Conservation (phyloP, 2,329 filamentous ascomycete species). For the Fusarium caatingaense region DNA sequence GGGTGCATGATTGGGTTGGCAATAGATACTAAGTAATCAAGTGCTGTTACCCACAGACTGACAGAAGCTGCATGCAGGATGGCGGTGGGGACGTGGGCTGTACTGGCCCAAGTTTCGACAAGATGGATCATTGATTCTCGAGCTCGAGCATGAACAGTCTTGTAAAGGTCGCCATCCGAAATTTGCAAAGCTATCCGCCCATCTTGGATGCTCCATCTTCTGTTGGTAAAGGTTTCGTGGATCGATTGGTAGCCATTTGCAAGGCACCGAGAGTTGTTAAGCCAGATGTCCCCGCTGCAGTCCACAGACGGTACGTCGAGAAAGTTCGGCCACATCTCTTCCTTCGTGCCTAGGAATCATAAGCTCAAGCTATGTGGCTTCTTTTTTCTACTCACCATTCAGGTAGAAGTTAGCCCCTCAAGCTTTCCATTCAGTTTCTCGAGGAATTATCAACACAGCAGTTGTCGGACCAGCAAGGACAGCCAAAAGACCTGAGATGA, state of each 20-base stretch:
- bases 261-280: not conserved
- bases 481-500: not conserved
- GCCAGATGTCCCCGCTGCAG: not conserved
- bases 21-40: not conserved
- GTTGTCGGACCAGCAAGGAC: not conserved
- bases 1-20: not conserved
- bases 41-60: not conserved
- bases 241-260: not conserved
- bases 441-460: not conserved
- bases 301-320: not conserved
- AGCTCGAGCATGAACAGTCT: not conserved
- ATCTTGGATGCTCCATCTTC: not conserved
- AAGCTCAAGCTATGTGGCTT: no score
- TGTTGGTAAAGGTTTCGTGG: not conserved
- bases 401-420: not conserved
- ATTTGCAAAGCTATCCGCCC: not conserved
- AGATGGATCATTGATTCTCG: accelerated
- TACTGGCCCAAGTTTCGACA: not conserved
- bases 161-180: not conserved
- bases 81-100: not conserved
- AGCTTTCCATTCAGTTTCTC: not conserved
- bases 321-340: not conserved
- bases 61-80: not conserved
- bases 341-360: not conserved
- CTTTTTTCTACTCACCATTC: no score